These are phyloP conservation scores for Leccinum subrobustum DNA, from an alignment of 1,284 basidiomycete genomes.

Conservation along the genomic window DNA sequence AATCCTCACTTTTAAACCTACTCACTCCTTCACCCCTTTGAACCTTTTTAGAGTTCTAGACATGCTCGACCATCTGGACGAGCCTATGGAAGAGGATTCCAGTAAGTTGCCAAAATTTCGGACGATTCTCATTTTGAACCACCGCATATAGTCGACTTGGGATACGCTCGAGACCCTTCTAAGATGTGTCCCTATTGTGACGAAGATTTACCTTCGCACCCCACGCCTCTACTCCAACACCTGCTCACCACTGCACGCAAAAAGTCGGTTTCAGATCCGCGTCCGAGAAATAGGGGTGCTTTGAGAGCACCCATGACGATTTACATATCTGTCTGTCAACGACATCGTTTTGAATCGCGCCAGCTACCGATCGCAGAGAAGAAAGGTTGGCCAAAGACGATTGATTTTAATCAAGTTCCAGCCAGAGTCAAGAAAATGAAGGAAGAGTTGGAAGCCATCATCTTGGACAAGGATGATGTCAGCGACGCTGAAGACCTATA, in stretches of 20 bases:
- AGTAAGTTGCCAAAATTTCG: conserved; percentile 22
- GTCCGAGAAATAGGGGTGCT: conserved; percentile 67
- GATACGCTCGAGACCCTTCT: conserved; percentile 52
- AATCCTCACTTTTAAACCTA: background rate
- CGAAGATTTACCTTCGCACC: conserved; percentile 55
- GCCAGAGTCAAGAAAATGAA: conserved; percentile 51
- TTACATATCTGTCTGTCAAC: conserved; percentile 69
- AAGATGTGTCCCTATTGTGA: conserved; percentile 80
- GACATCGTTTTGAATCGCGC: conserved; percentile 71
- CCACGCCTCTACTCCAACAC: conserved; percentile 55
- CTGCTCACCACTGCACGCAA: conserved; percentile 52
- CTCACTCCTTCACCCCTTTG: background rate
- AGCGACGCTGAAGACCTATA: conserved; percentile 27
- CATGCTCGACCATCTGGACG: conserved; percentile 15
- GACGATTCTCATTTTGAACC: background rate
- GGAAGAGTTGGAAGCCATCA: conserved; percentile 45
- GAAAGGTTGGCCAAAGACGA: conserved; percentile 72
- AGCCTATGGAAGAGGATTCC: conserved; percentile 28
- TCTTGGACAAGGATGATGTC: conserved; percentile 43
- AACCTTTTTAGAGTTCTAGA: conserved; percentile 13
- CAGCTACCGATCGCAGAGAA: conserved; percentile 66
- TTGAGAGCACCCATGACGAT: conserved; percentile 59
- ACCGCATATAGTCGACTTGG: conserved; percentile 18
- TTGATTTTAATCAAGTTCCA: conserved; percentile 59
- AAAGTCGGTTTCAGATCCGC: conserved; percentile 57